Evolutionary conservation across 495 filamentous ascomycete species (phyloP).

Genomic region (Xylaria longipes): DNA sequence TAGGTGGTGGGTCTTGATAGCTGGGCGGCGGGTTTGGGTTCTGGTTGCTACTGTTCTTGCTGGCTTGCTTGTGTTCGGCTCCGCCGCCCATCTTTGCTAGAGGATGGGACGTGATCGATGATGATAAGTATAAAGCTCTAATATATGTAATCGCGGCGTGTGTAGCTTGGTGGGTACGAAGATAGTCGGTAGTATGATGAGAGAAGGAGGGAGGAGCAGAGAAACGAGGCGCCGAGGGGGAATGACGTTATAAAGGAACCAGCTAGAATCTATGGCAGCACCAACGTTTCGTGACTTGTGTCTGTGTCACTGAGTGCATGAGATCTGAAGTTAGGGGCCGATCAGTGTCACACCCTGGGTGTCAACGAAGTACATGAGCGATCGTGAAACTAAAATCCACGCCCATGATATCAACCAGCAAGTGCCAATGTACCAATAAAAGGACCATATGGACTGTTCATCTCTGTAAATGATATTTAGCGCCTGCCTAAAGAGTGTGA

Average conservation of each 20-base stretch:
- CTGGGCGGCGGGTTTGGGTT: not conserved
- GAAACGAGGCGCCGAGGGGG: not conserved
- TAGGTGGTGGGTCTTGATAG: not conserved
- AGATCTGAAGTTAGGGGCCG: not conserved
- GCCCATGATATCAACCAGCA: not conserved
- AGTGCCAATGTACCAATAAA: not conserved
- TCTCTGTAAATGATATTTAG: not conserved
- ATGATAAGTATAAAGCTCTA: not conserved
- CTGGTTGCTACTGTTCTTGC: not conserved
- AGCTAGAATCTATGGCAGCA: not conserved
- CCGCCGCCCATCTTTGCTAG: not conserved
- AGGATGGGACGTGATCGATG: not conserved
- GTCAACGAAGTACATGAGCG: not conserved
- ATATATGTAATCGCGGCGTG: not conserved
- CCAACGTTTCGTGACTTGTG: not conserved
- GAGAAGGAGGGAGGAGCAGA: not conserved
- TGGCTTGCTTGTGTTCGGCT: not conserved
- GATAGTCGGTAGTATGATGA: not conserved
- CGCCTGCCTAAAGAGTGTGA: not conserved
- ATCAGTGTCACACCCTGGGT: not conserved
- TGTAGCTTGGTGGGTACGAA: not conserved
- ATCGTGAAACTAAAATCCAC: not conserved
- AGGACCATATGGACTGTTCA: not conserved
- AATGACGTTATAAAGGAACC: not conserved
- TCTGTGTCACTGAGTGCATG: not conserved